Conservation (phyloP, 2,329 filamentous ascomycete genomes). For the Calonectria pseudoreteaudii region DNA sequence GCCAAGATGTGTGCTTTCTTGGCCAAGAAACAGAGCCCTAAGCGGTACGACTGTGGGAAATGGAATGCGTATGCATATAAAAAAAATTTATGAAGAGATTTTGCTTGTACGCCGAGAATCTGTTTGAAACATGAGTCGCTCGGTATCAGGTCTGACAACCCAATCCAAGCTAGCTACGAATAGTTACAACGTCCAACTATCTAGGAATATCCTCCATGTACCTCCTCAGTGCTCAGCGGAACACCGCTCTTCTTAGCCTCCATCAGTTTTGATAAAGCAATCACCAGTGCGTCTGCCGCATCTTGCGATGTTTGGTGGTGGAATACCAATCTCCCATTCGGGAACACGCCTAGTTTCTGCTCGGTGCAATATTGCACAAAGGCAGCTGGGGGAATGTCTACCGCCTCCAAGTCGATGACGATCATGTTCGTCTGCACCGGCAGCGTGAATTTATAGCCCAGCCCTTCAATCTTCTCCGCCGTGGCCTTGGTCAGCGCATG, state of each 20-base stretch:
- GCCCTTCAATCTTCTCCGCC: conserved; percentile 22
- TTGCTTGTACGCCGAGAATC: not conserved
- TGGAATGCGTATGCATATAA: not conserved
- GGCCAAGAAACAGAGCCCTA: not conserved
- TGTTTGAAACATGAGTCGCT: not conserved
- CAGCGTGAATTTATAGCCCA: conserved; percentile 39
- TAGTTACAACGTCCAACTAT: not conserved
- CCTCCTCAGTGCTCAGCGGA: conserved; percentile 4
- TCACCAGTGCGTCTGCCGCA: conserved; percentile 5
- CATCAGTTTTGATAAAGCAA: conserved; percentile 17
- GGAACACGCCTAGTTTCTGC: conserved; percentile 23
- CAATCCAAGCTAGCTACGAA: not conserved
- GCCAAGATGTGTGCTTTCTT: not conserved
- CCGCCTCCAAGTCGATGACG: conserved; percentile 36
- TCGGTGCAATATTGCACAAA: conserved; percentile 26
- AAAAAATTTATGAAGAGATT: too few relatives aligned
- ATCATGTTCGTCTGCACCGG: conserved; percentile 45
- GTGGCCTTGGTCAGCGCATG: conserved; percentile 35
- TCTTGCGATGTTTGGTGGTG: conserved; percentile 21
- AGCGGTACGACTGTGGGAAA: not conserved
- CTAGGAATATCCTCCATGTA: conserved; percentile 23
- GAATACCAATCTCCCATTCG: conserved; percentile 22
- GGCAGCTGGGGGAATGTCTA: conserved; percentile 33
- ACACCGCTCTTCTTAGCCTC: conserved; percentile 15
- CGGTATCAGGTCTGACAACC: too few relatives aligned